Percentiles rank a stretch among this genome's conserved stretches.
Conservation (phyloP, 345 rosid species). For the Nasturtium officinale region DNA sequence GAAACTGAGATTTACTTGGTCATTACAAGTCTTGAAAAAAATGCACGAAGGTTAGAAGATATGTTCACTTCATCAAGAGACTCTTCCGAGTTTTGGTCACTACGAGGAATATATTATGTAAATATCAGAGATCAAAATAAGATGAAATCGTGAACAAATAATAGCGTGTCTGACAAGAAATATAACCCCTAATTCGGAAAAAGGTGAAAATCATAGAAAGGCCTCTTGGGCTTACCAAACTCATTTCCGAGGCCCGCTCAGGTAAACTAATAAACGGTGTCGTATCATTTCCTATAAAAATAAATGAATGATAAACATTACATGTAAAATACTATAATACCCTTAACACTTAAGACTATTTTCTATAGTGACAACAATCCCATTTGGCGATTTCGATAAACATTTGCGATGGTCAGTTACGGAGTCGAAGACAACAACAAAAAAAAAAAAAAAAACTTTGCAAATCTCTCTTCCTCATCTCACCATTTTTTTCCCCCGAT, state of each 20-base stretch:
- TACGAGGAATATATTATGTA: background rate
- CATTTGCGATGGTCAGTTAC: conserved; percentile 36
- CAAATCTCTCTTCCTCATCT: conserved; percentile 24
- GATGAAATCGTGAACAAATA: background rate
- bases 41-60: background rate
- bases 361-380: background rate
- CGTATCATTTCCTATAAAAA: background rate
- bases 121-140: background rate
- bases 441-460: background rate
- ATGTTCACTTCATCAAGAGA: background rate
- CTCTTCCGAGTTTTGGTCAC: background rate
- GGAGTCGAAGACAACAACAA: conserved; percentile 37
- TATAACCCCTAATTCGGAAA: background rate
- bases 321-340: background rate
- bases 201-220: background rate
- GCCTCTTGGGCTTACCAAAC: background rate
- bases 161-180: background rate
- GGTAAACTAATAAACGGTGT: background rate
- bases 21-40: background rate
- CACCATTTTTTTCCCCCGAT: conserved; percentile 4
- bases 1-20: background rate
- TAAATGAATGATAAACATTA: background rate
- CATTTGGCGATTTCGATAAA: conserved; percentile 22
- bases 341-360: conserved; percentile 23
- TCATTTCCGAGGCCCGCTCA: background rate